Evolutionary conservation across 2,329 filamentous ascomycete genomes (phyloP).

Genomic region (Thelonectria blattea): DNA sequence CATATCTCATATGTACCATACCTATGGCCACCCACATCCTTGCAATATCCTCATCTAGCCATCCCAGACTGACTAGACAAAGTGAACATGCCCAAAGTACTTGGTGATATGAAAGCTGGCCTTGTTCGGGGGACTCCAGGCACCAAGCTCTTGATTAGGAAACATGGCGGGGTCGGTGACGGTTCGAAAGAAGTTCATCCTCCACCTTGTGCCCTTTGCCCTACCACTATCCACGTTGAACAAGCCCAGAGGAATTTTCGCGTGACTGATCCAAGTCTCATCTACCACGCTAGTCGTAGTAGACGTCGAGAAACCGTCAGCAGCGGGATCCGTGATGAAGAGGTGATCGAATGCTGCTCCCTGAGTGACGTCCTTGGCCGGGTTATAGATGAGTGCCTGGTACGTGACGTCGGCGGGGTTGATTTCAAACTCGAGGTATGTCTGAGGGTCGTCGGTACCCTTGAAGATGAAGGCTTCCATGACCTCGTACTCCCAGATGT

Average conservation of each 20-base stretch:
- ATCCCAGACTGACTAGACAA: constrained; percentile 42
- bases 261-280: constrained; percentile 49
- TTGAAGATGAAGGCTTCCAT: constrained; percentile 57
- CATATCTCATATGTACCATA: too few species aligned
- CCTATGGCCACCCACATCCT: too few species aligned
- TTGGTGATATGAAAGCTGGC: constrained; percentile 56
- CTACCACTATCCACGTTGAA: constrained; percentile 55
- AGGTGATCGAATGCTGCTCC: constrained; percentile 53
- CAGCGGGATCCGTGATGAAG: constrained; percentile 47
- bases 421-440: constrained; percentile 58
- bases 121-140: constrained; percentile 53
- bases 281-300: constrained; percentile 47
- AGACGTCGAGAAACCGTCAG: constrained; percentile 49
- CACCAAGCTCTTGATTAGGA: constrained; percentile 52
- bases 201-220: constrained; percentile 53
- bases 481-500: constrained; percentile 57
- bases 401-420: constrained; percentile 58
- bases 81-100: constrained; percentile 50
- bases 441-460: constrained; percentile 53
- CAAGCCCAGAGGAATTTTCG: constrained; percentile 52
- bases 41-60: too few species aligned
- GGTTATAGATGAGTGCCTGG: constrained; percentile 59
- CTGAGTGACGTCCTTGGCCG: constrained; percentile 49
- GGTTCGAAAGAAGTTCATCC: constrained; percentile 61
- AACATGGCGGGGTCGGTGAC: constrained; percentile 50